A percentile compares a stretch with the other conserved stretches of the same genome.
phyloP scores from a whole-genome alignment of 2,329 filamentous ascomycete genomes.

The Ascochyta clinopodiicola region DNA sequence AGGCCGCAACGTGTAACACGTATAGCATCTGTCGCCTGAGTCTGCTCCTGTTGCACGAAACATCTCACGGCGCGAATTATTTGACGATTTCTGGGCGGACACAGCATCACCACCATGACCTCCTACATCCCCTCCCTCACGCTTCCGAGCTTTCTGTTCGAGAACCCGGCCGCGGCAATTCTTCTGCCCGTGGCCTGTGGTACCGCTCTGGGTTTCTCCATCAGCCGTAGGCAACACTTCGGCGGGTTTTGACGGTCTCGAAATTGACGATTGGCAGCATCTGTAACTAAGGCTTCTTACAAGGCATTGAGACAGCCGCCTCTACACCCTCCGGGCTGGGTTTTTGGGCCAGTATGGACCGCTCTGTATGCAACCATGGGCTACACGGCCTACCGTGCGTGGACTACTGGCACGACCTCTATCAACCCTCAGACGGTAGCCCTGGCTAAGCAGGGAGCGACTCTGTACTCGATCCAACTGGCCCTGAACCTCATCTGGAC shows the following conservation, averaged over 20 bases:
- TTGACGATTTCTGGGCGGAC: not conserved
- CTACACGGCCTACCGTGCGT: conserved; percentile 83
- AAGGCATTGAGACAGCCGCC: conserved; percentile 69
- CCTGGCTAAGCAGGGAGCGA: conserved; percentile 71
- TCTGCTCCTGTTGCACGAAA: not conserved
- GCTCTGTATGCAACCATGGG: conserved; percentile 75
- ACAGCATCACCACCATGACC: conserved; percentile 64
- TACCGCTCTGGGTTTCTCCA: conserved; percentile 73
- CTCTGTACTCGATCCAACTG: conserved; percentile 85
- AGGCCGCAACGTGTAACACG: conserved; percentile 10
- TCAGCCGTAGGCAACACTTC: conserved; percentile 61
- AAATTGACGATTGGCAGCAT: conserved; percentile 3
- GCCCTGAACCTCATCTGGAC: conserved; percentile 88
- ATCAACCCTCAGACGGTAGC: conserved; percentile 56
- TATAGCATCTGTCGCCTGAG: not conserved
- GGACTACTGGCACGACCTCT: conserved; percentile 67
- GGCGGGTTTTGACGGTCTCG: too few species aligned
- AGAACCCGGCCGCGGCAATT: conserved; percentile 73
- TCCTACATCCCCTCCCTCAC: conserved; percentile 80
- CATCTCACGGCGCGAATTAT: not conserved
- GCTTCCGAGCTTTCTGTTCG: conserved; percentile 73
- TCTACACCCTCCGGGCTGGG: conserved; percentile 61
- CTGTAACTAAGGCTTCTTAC: conserved; percentile 64
- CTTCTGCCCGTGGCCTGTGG: conserved; percentile 78
- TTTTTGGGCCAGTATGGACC: conserved; percentile 67